Evolutionary conservation across 176 grass and related monocot species (phyloP), one percentile per base, ranked within the genome.

Genomic region (Pontederia crassipes): DNA sequence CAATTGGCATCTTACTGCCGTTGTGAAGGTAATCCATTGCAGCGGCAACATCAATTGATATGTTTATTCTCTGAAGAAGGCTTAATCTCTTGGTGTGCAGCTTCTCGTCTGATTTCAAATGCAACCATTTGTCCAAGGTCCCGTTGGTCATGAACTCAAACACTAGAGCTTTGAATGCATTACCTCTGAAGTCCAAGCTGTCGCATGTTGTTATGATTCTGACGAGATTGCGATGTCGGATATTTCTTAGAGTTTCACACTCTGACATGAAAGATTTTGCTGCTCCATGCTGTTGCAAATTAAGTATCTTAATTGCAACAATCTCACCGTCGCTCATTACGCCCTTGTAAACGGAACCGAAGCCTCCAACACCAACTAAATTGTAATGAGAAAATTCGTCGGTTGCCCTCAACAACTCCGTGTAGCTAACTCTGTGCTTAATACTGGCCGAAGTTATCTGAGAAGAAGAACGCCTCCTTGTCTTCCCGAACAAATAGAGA

Each of bases 91-190:
- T 52, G 3, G 16, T 15, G 17, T 47, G 7, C 0, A 54, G 2
- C 28, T 28, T 26, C 29, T 0, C 12, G 8, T 64, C 45, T 12
- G 71, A 2, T 46, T 29, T 54, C 0, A 69, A 32, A 45, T 89
- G 75, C 20, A 89, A 8, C 86, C 86, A 89, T 20, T 49, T 52
- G 2, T 85, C 86, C 17, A 89, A 18, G 45, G 46, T 85, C 17
- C 79, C 72, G 13, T 80, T 85, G 0, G 63, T 70, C 76, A 86
- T 86, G 75, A 74, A 85, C 51, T 75, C 61, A 3, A 77, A 80
- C 59, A 90, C 40, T 48, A 90, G 6, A 3, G 79, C 76, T 55
- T 73, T 82, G 69, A 86, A 90, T 7, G 45, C 69, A 2, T 80
- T 74, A 0, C 82, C 87, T 2, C 0, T 45, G 6, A 16, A 48